Percentiles rank a stretch among this genome's conserved stretches.
phyloP scores from a whole-genome alignment of 2,329 filamentous ascomycete species.

The Diaporthe citri region DNA sequence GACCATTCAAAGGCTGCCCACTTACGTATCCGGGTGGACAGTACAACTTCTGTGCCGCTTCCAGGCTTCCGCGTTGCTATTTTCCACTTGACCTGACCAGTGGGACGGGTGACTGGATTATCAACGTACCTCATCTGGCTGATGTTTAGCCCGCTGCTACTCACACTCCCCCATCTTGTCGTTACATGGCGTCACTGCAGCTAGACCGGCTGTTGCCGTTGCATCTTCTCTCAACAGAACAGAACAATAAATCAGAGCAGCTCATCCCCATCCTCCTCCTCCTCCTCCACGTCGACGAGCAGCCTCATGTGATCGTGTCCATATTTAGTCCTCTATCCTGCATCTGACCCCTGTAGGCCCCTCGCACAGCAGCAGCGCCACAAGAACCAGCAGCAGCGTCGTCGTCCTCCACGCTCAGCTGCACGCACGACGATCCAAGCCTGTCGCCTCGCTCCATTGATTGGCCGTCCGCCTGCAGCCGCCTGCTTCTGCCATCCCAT shows the following conservation, averaged over 20 bases:
- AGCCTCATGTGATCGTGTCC: conserved; percentile 13
- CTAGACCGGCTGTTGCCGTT: conserved; percentile 13
- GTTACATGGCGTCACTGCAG: conserved; percentile 23
- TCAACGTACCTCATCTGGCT: background rate
- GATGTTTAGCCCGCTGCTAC: background rate
- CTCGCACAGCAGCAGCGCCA: background rate
- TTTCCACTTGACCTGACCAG: background rate
- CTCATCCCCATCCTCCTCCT: background rate
- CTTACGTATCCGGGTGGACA: background rate
- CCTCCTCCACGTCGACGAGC: background rate
- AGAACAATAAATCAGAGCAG: background rate
- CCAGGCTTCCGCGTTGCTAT: background rate
- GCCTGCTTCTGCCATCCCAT: conserved; percentile 26
- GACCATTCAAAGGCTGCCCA: background rate
- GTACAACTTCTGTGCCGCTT: background rate
- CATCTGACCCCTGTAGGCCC: background rate
- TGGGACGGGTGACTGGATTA: background rate
- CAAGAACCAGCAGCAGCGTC: background rate
- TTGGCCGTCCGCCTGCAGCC: conserved; percentile 25
- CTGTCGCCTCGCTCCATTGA: conserved; percentile 18
- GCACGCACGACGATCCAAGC: conserved; percentile 14
- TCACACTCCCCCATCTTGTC: background rate
- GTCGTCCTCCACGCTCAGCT: background rate
- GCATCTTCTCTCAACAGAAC: background rate
- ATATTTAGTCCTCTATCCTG: background rate